A percentile compares a stretch with the other conserved stretches of the same genome.
These are phyloP conservation scores for Aspergillus funiculosus DNA, from an alignment of 495 filamentous ascomycete genomes.

Conservation along the genomic window DNA sequence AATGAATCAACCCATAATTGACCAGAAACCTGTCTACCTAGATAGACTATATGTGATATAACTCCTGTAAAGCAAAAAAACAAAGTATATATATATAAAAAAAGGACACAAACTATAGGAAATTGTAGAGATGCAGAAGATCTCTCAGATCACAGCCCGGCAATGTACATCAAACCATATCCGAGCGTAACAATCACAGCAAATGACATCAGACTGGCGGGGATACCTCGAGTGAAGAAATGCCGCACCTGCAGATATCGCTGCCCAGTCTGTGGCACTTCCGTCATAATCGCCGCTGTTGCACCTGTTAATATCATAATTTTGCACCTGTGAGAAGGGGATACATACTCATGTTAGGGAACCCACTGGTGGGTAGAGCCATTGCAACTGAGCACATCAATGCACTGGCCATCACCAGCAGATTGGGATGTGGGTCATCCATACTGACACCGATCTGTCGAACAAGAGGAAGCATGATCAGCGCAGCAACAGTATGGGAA, in stretches of 20 bases:
- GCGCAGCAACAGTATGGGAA: conserved; percentile 90
- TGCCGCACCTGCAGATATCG: conserved; percentile 88
- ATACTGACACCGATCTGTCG: conserved; percentile 76
- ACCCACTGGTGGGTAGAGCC: conserved; percentile 91
- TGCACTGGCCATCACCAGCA: conserved; percentile 82
- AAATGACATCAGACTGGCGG: conserved; percentile 74
- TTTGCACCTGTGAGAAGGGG: conserved; percentile 7
- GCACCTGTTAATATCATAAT: conserved; percentile 22
- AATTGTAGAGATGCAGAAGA: not conserved
- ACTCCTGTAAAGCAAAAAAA: not conserved
- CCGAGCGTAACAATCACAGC: conserved; percentile 78
- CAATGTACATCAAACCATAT: conserved; percentile 79
- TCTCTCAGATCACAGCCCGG: conserved; percentile 55
- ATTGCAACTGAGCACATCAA: conserved; percentile 70
- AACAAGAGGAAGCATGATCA: conserved; percentile 92
- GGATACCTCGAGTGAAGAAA: conserved; percentile 86
- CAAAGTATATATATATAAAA: not conserved
- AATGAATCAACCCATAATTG: conserved; percentile 2
- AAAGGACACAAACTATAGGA: not conserved
- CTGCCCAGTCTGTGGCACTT: conserved; percentile 84
- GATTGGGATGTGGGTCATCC: conserved; percentile 84
- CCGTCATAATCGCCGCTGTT: conserved; percentile 99
- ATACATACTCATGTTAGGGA: conserved; percentile 97
- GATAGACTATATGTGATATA: not conserved
- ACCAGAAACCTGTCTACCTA: not conserved